phyloP scores from a whole-genome alignment of 2,329 filamentous ascomycete genomes.

The Diaporthe citri region DNA sequence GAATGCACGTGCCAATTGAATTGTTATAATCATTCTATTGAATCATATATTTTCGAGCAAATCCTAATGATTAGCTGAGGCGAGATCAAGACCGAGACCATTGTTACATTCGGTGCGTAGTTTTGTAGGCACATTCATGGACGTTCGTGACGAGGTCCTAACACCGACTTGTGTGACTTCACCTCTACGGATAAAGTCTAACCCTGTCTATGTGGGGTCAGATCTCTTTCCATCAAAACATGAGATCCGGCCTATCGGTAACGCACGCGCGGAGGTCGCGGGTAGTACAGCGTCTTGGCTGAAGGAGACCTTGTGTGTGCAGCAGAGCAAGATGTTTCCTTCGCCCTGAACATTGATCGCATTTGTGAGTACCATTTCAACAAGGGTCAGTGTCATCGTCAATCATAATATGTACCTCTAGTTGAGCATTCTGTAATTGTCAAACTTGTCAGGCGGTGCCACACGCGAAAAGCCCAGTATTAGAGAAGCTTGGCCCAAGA shows the following conservation, averaged over 20 bases:
- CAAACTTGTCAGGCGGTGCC: no score
- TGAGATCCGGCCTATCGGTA: background rate
- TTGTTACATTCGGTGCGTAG: background rate
- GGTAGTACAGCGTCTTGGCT: background rate
- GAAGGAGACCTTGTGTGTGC: background rate
- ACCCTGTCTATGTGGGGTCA: background rate
- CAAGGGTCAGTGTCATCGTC: no score
- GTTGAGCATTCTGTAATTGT: no score
- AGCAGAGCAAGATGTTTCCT: no score
- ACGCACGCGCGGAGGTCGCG: background rate
- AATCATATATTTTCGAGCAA: no score
- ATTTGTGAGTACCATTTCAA: no score
- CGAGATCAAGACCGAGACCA: background rate
- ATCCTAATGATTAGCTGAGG: no score
- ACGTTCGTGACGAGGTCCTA: background rate
- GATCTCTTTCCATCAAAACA: background rate
- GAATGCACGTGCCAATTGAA: background rate
- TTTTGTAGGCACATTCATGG: background rate
- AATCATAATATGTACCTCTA: no score
- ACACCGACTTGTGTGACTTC: background rate
- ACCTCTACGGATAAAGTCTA: background rate
- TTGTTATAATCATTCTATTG: no score
- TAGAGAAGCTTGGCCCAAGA: no score
- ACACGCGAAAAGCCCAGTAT: no score
- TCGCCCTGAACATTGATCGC: no score